Evolutionary conservation across 2,329 filamentous ascomycete species (phyloP).

Genomic region (Trichoderma endophyticum): DNA sequence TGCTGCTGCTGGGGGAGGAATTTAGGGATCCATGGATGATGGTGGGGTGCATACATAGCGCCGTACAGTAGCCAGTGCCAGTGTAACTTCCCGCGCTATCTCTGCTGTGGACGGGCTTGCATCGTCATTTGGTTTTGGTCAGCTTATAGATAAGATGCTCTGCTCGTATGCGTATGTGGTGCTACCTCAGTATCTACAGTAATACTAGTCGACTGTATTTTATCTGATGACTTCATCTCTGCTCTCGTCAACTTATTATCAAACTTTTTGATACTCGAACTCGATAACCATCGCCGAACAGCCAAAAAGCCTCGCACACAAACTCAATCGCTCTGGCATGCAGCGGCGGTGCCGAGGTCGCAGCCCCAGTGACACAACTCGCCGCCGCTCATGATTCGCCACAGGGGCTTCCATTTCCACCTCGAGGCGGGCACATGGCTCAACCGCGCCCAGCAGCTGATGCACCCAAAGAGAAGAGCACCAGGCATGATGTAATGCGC

Average conservation of each 20-base stretch:
- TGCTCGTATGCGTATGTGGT: neutral
- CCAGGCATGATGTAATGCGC: neutral
- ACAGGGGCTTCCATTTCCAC: neutral
- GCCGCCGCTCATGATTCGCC: neutral
- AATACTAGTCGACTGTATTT: too few species aligned
- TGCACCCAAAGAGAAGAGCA: neutral
- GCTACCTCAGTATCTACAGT: neutral
- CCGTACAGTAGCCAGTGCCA: neutral
- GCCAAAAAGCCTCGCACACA: neutral
- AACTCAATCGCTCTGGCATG: neutral
- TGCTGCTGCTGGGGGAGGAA: neutral
- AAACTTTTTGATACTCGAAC: neutral
- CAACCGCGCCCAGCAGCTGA: neutral
- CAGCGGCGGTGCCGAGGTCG: neutral
- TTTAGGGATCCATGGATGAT: neutral
- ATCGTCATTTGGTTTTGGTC: neutral
- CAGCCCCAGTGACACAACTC: conserved; percentile 2
- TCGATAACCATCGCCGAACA: too few species aligned
- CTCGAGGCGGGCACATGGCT: conserved; percentile 12
- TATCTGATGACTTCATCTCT: neutral
- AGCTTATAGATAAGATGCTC: neutral
- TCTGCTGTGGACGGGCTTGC: neutral
- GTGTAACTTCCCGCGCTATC: neutral
- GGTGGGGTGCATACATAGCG: neutral
- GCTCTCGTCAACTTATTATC: neutral